Conservation (phyloP, 352 stramenopile genomes). For the Globisporangium abappressorium region DNA sequence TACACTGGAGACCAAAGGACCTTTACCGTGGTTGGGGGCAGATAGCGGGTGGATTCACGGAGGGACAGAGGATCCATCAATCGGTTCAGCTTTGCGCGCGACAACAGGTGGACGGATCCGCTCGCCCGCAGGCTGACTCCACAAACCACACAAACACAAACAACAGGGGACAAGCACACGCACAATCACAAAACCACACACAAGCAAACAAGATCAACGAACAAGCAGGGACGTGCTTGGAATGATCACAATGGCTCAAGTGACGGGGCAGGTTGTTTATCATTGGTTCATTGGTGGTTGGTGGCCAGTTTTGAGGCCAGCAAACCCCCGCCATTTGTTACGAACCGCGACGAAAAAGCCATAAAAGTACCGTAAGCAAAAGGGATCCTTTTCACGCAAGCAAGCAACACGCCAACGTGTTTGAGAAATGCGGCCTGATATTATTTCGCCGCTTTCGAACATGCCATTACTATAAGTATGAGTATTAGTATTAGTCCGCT, state of each 20-base stretch:
- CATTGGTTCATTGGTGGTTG: not conserved
- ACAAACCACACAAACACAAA: not conserved
- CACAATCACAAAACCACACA: not conserved
- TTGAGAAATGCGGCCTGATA: not conserved
- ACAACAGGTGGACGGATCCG: conserved; percentile 1
- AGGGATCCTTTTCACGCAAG: not conserved
- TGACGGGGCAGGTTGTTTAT: not conserved
- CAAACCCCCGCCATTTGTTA: not conserved
- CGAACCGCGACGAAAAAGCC: not conserved
- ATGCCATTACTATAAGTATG: not conserved
- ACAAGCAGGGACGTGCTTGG: not conserved
- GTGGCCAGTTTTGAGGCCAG: not conserved
- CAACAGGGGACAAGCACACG: not conserved
- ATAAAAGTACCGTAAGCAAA: not conserved
- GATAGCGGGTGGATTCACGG: not conserved
- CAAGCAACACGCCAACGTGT: not conserved
- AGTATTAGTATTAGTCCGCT: not conserved
- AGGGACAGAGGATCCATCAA: not conserved
- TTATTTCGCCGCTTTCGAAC: not conserved
- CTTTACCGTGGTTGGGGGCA: not conserved
- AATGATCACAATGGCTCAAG: not conserved
- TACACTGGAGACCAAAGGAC: not conserved
- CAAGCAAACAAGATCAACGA: not conserved
- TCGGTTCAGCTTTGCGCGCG: conserved; percentile 6
- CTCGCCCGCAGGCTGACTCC: too few relatives aligned